Evolutionary conservation across 176 grass and related monocot species (phyloP), one percentile per base, ranked within the genome.

Genomic region (Hsuehochloa calcarea): DNA sequence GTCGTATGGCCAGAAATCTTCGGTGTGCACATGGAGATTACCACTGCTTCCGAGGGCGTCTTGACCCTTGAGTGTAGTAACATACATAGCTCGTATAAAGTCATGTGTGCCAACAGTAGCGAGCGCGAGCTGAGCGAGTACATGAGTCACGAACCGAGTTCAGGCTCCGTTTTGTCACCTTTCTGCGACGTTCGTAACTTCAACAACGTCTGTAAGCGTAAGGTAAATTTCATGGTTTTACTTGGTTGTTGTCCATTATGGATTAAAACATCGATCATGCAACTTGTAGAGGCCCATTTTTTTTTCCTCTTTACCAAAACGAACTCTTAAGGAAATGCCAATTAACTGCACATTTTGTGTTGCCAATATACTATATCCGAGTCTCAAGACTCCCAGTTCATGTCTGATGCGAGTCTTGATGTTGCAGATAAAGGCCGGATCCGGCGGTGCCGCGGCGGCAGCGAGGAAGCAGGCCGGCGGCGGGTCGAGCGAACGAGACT

Each of bases 401-500:
- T 54, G 16, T 6, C 80, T 77, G 3, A 78, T 67, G 68, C 34
- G 39, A 49, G 27, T 10, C 43, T 19, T 13, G 2, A 39, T 35
- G 25, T 25, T 70, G 78, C 89, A 91, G 89, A 66, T 94, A 45
- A 94, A 90, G 62, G 66, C 69, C 9, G 64, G 76, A 1, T 55
- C 66, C 29, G 70, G 83, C 55, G 78, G 80, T 1, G 27, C 27
- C 1, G 74, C 51, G 27, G 70, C 7, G 9, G 35, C 56, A 25
- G 56, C 79, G 34, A 75, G 66, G 60, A 60, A 87, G 85, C 73
- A 72, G 52, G 70, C 46, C 19, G 49, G 8, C 13, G 46, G 10
- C 34, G 65, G 29, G 68, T 8, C 77, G 45, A 74, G 75, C 58
- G 84, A 89, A 77, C 88, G 85, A 52, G 97, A 99, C 67, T 99